Evolutionary conservation across 2,329 filamentous ascomycete species (phyloP), one percentile per base, ranked within the genome.

Genomic region (Neodidymelliopsis sp.): DNA sequence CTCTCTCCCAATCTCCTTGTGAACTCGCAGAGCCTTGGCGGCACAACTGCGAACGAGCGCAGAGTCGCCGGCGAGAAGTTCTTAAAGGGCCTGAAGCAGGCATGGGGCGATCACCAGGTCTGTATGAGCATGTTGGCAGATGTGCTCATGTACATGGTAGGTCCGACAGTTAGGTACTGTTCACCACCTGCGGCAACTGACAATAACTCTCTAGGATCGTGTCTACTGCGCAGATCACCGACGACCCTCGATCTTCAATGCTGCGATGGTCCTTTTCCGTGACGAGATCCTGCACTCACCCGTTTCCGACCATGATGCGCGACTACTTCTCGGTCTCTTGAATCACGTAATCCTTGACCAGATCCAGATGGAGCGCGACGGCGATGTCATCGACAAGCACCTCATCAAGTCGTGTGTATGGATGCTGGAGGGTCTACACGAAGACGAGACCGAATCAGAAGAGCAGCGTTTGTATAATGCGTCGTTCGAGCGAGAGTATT

Each of bases 111-210:
- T 55, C 92, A 99, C 68, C 90, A 92, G 68, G 84, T 89, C 47
- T 92, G 89, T 33, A 96, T 96, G 90, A 91, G 91, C 67, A 97
- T 97, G 93, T 87, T 91, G 39, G 91, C 92, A 4, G 94, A 97
- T 71, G 91, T 97, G 23, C 80, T 97, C 40, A 97, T 97, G 91
- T 97, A 97, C 68, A 90, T 99, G 80, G 83, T 85, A 67, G 65
- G 78, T 65, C 11, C 13, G 6, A 6, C 29, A 8, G 13, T n/a
- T 6, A 8, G 11, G 7, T n/a, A 20, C 36, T 15, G n/a, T 10
- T n/a, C 12, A 7, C 8, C 4, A 4, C 12, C 4, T 15, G 4
- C 2, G 7, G 6, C 6, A 15, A 13, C 36, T 35, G 12, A 50
- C 24, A 31, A 2, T 31, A 30, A 13, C 10, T 22, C 8, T 35